These are phyloP conservation scores for Kodamaea kakaduensis DNA, from an alignment of 805 yeast species.

Conservation along the genomic window DNA sequence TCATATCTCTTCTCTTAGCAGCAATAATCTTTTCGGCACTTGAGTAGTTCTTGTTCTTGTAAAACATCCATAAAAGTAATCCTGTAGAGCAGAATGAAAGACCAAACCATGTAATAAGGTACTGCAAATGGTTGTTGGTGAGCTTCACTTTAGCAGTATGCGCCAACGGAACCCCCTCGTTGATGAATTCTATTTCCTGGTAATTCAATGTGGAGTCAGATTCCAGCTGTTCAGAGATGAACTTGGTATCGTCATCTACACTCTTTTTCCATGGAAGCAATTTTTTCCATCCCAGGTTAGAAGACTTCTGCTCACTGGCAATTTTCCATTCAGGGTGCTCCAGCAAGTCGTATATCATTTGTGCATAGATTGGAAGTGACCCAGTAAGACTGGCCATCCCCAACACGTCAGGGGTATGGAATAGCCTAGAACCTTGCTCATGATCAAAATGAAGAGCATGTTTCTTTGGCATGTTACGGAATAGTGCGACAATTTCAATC, in stretches of 20 bases:
- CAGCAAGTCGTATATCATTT: conserved; percentile 61
- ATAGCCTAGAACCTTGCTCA: conserved; percentile 61
- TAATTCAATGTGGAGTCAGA: conserved; percentile 33
- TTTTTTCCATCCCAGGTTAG: conserved; percentile 13
- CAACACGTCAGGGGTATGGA: conserved; percentile 75
- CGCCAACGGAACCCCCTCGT: conserved; percentile 89
- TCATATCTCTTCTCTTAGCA: conserved; percentile 39
- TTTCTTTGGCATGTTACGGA: conserved; percentile 60
- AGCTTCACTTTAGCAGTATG: conserved; percentile 74
- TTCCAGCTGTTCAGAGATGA: conserved; percentile 18
- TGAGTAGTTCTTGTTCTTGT: conserved; percentile 26
- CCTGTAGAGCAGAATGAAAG: conserved; percentile 69
- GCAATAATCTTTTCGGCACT: conserved; percentile 39
- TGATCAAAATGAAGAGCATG: conserved; percentile 69
- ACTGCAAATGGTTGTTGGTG: conserved; percentile 87
- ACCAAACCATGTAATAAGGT: conserved; percentile 93
- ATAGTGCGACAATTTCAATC: conserved; percentile 67
- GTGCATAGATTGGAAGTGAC: conserved; percentile 70
- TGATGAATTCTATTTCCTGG: conserved; percentile 52
- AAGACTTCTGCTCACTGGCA: conserved; percentile 9
- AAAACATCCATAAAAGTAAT: conserved; percentile 44
- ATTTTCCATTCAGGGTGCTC: conserved; percentile 56
- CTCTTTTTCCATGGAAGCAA: conserved; percentile 6
- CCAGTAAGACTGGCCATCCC: conserved; percentile 72
- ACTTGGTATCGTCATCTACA: conserved; percentile 15